phyloP scores from a whole-genome alignment of 1,284 basidiomycete species.

The Tilletia caries region DNA sequence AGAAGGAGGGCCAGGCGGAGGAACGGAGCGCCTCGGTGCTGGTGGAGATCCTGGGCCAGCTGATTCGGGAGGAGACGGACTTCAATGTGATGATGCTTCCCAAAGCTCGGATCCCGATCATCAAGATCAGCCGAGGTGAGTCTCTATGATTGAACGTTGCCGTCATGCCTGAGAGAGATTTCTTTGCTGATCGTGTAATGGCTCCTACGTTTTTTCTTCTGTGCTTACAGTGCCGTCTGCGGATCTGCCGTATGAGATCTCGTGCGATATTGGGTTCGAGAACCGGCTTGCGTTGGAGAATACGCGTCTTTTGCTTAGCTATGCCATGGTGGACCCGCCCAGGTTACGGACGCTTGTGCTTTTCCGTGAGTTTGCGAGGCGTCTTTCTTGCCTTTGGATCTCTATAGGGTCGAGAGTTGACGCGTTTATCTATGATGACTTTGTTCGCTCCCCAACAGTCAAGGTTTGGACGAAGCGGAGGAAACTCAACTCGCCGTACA shows the following conservation, averaged over 20 bases:
- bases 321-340: constrained; percentile 93
- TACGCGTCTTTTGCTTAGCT: constrained; percentile 89
- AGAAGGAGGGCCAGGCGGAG: constrained; percentile 23
- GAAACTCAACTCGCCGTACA: constrained; percentile 97
- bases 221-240: constrained; percentile 66
- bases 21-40: constrained; percentile 69
- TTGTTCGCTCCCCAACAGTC: constrained; percentile 56
- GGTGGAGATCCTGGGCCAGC: constrained; percentile 86
- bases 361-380: constrained; percentile 59
- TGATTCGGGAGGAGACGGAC: constrained; percentile 92
- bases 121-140: constrained; percentile 78
- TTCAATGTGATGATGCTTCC: constrained; percentile 95
- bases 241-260: constrained; percentile 67
- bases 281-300: constrained; percentile 95
- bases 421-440: constrained; percentile 5
- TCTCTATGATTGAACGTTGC: neutral
- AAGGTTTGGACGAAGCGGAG: constrained; percentile 98
- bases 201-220: too few relatives aligned
- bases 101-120: constrained; percentile 95
- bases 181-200: neutral
- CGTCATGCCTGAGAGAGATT: neutral
- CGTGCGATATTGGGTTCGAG: constrained; percentile 98
- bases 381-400: too few relatives aligned
- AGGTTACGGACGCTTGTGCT: constrained; percentile 89
- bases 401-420: neutral